Evolutionary conservation across 768 basidiomycete species (phyloP), one percentile per base, ranked within the genome.

Genomic region (Butyriboletus loyo): DNA sequence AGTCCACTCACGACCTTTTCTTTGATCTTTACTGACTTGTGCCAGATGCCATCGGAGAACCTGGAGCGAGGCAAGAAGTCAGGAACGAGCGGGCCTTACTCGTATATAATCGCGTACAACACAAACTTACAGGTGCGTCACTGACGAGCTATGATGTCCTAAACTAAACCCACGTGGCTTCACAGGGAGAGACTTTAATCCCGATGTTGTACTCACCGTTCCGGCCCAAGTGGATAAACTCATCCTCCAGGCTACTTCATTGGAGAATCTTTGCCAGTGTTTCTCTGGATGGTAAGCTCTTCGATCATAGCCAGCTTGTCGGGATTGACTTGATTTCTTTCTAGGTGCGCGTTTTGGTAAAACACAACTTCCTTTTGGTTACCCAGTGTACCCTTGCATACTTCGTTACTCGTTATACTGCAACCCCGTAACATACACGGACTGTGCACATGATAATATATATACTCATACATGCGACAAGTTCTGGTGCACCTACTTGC

Each of bases 201-300:
- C 92, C 0, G 85, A 91, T 5, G 73, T 83, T 42, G 75, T 77
- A 1, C 77, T 98, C 42, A 73, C 78, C 9, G 89, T 98, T n/a
- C 73, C 77, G 24, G 81, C 76, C 10, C 97, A 99, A 69, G 97
- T 99, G 13, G 91, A 94, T 64, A 87, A 89, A 67, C 76, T 99
- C 48, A 98, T 99, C 56, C 80, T 86, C 56, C 92, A 98, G 68
- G 92, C 97, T 5, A 97, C 90, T 5, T 87, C 91, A 14, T 69
- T 98, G 39, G 95, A 98, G 70, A 97, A 98, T 68, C 82, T 98
- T 2, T 97, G 93, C 68, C 95, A 96, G 67, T 94, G 92, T 64
- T 97, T 96, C 76, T 90, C 92, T 55, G 94, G 94, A 68, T 96
- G 93, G 94, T 87, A 62, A 39, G 53, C 31, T 35, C 11, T 25